Percentiles rank a stretch among this genome's conserved stretches.
Evolutionary conservation across 305 asterid species (phyloP).

Genomic region (Ilex paraguariensis): DNA sequence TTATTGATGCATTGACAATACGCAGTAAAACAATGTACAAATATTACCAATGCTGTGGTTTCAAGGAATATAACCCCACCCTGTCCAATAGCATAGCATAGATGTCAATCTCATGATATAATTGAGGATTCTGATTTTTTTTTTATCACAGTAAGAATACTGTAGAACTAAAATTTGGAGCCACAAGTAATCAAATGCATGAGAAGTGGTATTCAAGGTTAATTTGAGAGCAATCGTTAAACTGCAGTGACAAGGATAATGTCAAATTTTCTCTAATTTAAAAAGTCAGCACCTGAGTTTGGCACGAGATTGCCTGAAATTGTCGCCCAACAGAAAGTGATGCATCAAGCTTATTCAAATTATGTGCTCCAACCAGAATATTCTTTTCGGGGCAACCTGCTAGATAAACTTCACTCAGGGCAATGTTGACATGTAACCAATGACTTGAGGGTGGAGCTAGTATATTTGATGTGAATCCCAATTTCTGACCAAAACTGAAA

Average conservation of each 20-base stretch:
- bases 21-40: constrained; percentile 45
- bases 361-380: constrained; percentile 37
- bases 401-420: constrained; percentile 53
- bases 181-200: background rate
- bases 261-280: constrained; percentile 6
- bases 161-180: no score
- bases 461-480: background rate
- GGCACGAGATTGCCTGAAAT: constrained; percentile 58
- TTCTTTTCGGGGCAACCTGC: constrained; percentile 61
- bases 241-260: background rate
- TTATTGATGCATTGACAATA: constrained; percentile 44
- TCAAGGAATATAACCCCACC: constrained; percentile 79
- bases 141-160: no score
- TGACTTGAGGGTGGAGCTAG: background rate
- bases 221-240: background rate
- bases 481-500: background rate
- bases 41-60: constrained; percentile 47
- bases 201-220: background rate
- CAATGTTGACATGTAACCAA: constrained; percentile 39
- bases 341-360: constrained; percentile 46
- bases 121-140: background rate
- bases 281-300: constrained; percentile 61
- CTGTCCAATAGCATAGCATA: constrained; percentile 39
- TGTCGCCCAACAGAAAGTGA: constrained; percentile 58
- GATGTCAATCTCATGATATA: constrained; percentile 2